Conservation (phyloP, 2,329 filamentous ascomycete genomes). For the Tolypocladium inflatum region DNA sequence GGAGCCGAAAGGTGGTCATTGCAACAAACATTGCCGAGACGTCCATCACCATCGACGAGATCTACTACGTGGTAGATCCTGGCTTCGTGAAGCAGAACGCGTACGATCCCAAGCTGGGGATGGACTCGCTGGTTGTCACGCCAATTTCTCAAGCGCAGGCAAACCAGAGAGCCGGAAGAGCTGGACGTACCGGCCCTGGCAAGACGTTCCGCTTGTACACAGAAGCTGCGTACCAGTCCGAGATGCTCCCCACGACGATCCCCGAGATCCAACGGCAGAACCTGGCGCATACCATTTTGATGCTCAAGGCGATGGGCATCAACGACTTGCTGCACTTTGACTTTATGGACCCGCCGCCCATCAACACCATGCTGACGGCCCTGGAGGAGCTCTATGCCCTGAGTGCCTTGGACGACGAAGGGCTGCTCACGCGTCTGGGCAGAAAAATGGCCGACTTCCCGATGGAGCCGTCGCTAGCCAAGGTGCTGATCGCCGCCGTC, state of each 20-base stretch:
- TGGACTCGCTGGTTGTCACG: conserved; percentile 93
- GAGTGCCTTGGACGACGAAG: conserved; percentile 88
- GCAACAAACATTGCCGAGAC: conserved; percentile 98
- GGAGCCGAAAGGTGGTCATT: conserved; percentile 87
- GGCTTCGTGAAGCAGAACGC: conserved; percentile 97
- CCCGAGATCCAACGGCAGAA: conserved; percentile 97
- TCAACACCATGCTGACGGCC: conserved; percentile 95
- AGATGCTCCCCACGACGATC: conserved; percentile 93
- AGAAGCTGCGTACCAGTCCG: conserved; percentile 87
- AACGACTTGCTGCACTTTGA: conserved; percentile 96
- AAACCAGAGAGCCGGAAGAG: conserved; percentile 85
- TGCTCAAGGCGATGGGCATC: conserved; percentile 98
- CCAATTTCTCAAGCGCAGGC: conserved; percentile 96
- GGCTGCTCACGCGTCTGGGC: conserved; percentile 79
- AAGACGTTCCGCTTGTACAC: conserved; percentile 96
- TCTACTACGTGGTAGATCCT: conserved; percentile 94
- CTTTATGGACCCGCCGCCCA: conserved; percentile 97
- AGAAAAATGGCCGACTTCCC: conserved; percentile 98
- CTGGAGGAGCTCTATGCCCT: conserved; percentile 91
- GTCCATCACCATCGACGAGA: conserved; percentile 93
- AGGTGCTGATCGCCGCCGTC: conserved; percentile 79
- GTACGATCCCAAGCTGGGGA: conserved; percentile 93
- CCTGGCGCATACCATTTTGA: conserved; percentile 82
- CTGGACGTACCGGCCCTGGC: conserved; percentile 87
- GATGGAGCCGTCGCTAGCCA: conserved; percentile 89